A percentile compares a stretch with the other conserved stretches of the same genome.
Conservation (phyloP, 371 early-diverging fungal species). For the Rhizopus delemar region DNA sequence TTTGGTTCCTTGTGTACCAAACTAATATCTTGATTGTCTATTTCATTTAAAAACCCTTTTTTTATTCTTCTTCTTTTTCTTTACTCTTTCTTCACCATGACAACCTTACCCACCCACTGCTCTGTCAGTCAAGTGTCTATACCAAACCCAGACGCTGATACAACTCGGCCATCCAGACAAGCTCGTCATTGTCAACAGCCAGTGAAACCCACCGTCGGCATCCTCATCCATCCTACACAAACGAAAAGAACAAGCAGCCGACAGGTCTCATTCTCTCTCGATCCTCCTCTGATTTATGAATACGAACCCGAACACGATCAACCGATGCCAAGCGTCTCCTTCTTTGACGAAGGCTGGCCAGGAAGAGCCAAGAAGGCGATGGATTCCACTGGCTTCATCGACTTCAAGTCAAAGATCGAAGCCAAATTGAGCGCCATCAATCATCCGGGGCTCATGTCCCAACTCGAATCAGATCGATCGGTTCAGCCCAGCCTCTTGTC, state of each 20-base stretch:
- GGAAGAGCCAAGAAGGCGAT: slow-evolving; percentile 26
- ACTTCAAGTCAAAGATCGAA: slow-evolving; percentile 28
- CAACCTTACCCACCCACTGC: too few relatives aligned
- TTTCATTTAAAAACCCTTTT: neutral
- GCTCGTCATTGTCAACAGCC: too few relatives aligned
- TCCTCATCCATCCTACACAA: too few relatives aligned
- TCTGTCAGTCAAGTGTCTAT: too few relatives aligned
- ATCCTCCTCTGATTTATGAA: slow-evolving; percentile 38
- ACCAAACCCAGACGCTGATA: too few relatives aligned
- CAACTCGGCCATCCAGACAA: too few relatives aligned
- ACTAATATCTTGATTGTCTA: neutral
- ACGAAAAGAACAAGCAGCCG: neutral
- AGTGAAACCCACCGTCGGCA: too few relatives aligned
- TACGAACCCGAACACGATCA: slow-evolving; percentile 38
- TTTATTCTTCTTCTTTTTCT: too few relatives aligned
- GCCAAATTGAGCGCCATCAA: slow-evolving; percentile 26
- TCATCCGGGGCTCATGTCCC: slow-evolving; percentile 14
- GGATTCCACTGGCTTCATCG: slow-evolving; percentile 20
- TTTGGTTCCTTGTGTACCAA: neutral
- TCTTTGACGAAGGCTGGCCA: slow-evolving; percentile 31
- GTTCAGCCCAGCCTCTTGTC: neutral
- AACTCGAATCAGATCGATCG: slow-evolving; percentile 7
- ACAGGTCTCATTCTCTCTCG: slow-evolving; percentile 34
- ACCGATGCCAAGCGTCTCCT: neutral
- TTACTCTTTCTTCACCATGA: too few relatives aligned